Base-by-base conservation (phyloP, 805 yeast species). In the Saturnispora sanitii region DNA sequence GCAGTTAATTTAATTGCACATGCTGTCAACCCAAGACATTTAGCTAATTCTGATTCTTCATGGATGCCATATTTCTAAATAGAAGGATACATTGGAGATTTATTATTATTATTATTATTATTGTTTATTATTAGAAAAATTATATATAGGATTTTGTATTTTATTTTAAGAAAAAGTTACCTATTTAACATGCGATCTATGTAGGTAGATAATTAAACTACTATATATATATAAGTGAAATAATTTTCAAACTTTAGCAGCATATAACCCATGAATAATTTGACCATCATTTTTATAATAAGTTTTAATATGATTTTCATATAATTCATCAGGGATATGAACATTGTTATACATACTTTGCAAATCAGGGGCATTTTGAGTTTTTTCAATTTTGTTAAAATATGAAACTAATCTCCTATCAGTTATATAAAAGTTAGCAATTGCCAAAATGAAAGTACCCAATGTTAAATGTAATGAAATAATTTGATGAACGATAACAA, bases 11-110 rank as follows among this genome's bases (percentile, higher is more conserved):
- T 90, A 55, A 85, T 92, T 39, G 81, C 94, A 4, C 87, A 85
- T 54, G 97, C 98, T 6, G 96, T 88, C 13, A 90, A 88, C 55
- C 96, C 97, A 27, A 75, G 95, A 52, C 85, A 86, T 53, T 65
- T 92, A 51, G 96, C 97, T 13, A 77, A 85, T 41, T 81, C 94
- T 5, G 98, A 92, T 52, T 78, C 87, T 13, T 70, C 84, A 48
- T 92, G 95, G 87, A 85, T 92, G 95, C 92, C 98, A 1, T 92
- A 86, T 65, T 75, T 87, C 51, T 87, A 17, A 26, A 17, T 19
- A 15, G 9, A 20, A 20, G n/a, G n/a, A n/a, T n/a, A n/a, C n/a
- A n/a, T n/a, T 22, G n/a, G 19, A 17, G 18, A 12, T 30, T 12
- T 15, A 9, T 16, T 35, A 8, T 22, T 9, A 26, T 8, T 37